Conservation (phyloP, 305 asterid species). For the Fraxinus xanthoxyloides region DNA sequence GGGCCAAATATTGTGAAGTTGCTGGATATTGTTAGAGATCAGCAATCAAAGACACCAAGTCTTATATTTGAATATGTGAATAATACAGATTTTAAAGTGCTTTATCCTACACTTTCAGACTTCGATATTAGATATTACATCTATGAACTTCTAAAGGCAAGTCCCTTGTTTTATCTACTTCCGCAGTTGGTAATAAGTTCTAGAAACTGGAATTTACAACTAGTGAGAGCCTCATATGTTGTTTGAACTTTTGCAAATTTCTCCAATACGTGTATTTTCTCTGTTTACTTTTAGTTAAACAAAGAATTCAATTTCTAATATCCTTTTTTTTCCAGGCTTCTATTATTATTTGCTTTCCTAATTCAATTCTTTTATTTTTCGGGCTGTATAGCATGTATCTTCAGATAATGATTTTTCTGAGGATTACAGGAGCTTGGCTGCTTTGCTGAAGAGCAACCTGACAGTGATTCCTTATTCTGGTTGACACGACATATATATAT, state of each 20-base stretch:
- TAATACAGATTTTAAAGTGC: slow-evolving; percentile 80
- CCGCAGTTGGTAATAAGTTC: not conserved
- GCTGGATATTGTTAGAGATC: slow-evolving; percentile 89
- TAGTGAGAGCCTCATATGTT: not conserved
- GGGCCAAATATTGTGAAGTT: slow-evolving; percentile 93
- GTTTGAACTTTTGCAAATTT: not conserved
- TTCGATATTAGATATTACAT: slow-evolving; percentile 77
- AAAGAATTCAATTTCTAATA: slow-evolving; percentile 4
- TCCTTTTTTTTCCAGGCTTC: not conserved
- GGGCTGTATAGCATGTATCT: not conserved
- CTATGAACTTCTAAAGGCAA: slow-evolving; percentile 78
- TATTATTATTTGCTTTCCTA: not conserved
- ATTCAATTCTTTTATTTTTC: not conserved
- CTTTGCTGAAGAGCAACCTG: not conserved
- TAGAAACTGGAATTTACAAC: slow-evolving; percentile 8
- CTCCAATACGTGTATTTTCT: not conserved
- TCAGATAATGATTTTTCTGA: not conserved
- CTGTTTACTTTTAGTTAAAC: not conserved
- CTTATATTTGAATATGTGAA: slow-evolving; percentile 88
- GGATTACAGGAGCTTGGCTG: not conserved
- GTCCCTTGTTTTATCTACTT: slow-evolving; percentile 16
- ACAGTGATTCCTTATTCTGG: not conserved
- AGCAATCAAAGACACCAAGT: slow-evolving; percentile 90
- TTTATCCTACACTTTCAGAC: slow-evolving; percentile 82
- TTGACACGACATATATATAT: not conserved